phyloP scores from a whole-genome alignment of 2,329 filamentous ascomycete species.

The Bimuria novae-zelandiae region DNA sequence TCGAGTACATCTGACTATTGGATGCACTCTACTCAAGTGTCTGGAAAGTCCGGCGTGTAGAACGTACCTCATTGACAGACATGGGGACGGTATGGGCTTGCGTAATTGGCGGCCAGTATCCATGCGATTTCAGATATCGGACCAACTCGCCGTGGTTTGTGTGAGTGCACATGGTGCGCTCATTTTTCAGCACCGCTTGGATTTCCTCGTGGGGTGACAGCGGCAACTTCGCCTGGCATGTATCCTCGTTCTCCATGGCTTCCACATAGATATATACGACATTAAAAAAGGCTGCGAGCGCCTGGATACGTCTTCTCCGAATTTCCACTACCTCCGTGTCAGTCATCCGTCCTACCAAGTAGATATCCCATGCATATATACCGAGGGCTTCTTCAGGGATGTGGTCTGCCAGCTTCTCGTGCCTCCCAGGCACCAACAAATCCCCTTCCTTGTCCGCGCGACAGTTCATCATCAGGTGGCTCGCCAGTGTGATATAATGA shows the following conservation, averaged over 20 bases:
- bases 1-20: too few relatives aligned
- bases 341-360: neutral
- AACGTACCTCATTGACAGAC: slow-evolving; percentile 6
- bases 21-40: too few relatives aligned
- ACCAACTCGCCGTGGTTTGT: slow-evolving; percentile 14
- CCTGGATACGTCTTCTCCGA: slow-evolving; percentile 2
- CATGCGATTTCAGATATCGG: slow-evolving; percentile 10
- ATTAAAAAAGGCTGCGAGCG: slow-evolving; percentile 10
- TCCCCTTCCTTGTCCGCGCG: slow-evolving; percentile 2
- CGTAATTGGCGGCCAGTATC: slow-evolving; percentile 14
- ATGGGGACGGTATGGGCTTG: neutral
- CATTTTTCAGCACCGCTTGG: neutral
- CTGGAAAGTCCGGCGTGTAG: too few relatives aligned
- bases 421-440: slow-evolving; percentile 6
- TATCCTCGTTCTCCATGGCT: slow-evolving; percentile 10
- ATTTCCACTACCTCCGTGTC: neutral
- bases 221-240: slow-evolving; percentile 4
- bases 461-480: slow-evolving; percentile 13
- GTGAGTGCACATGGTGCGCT: slow-evolving; percentile 17
- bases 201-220: neutral
- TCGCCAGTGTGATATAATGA: slow-evolving; percentile 22
- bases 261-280: slow-evolving; percentile 9
- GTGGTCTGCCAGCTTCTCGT: neutral
- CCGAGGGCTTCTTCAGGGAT: slow-evolving; percentile 12
- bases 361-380: neutral